Conservation (phyloP, 2,329 filamentous ascomycete species). For the Ophiostoma montium region DNA sequence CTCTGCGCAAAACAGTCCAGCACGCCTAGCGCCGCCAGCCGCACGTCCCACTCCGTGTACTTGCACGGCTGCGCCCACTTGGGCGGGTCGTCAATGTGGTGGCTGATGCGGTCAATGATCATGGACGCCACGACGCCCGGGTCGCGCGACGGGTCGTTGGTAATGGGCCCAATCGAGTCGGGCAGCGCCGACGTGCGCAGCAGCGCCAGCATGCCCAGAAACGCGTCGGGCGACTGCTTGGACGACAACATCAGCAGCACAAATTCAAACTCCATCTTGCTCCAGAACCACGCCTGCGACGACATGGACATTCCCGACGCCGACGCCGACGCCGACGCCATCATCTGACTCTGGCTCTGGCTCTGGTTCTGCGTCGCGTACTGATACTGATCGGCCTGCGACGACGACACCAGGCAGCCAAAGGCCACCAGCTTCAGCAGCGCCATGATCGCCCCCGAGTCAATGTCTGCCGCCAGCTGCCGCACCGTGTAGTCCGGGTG, state of each 20-base stretch:
- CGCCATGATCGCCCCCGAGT: constrained; percentile 48
- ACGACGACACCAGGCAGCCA: constrained; percentile 29
- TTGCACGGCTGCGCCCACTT: constrained; percentile 22
- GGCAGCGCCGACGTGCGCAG: constrained; percentile 51
- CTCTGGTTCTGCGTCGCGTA: not conserved
- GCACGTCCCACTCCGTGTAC: constrained; percentile 28
- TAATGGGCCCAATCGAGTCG: constrained; percentile 52
- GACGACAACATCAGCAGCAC: constrained; percentile 53
- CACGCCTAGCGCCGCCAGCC: constrained; percentile 35
- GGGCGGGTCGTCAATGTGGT: constrained; percentile 44
- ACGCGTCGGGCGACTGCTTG: constrained; percentile 49
- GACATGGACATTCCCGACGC: constrained; percentile 13
- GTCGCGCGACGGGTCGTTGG: constrained; percentile 25
- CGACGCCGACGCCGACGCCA: too few relatives aligned
- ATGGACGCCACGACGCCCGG: constrained; percentile 28
- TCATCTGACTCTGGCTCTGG: constrained; percentile 13
- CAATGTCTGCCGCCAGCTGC: constrained; percentile 39
- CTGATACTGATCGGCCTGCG: not conserved
- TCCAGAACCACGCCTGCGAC: constrained; percentile 46
- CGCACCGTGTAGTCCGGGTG: constrained; percentile 27
- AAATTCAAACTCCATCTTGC: constrained; percentile 49
- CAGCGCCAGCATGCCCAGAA: constrained; percentile 49
- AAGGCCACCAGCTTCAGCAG: constrained; percentile 51
- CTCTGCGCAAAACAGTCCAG: constrained; percentile 47
- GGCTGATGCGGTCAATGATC: constrained; percentile 49